phyloP scores from a whole-genome alignment of 768 basidiomycete genomes.

The Chalciporus chontae region DNA sequence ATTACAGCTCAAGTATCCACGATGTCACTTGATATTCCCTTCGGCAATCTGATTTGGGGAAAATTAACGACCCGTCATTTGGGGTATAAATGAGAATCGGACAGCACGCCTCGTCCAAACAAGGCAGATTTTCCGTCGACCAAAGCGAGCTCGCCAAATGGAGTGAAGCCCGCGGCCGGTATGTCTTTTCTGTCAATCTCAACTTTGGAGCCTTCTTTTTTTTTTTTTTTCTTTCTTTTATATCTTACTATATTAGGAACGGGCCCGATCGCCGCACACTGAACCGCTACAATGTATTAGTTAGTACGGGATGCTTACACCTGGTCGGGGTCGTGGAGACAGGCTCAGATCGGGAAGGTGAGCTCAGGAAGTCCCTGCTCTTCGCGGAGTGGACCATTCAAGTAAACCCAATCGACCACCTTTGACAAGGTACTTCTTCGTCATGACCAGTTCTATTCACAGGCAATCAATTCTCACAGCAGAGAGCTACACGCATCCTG shows the following conservation, averaged over 20 bases:
- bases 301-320: too few species aligned
- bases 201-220: not conserved
- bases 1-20: conserved; percentile 18
- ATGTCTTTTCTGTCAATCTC: not conserved
- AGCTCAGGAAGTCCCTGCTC: conserved; percentile 3
- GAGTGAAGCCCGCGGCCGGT: not conserved
- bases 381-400: conserved; percentile 22
- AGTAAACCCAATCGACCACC: conserved; percentile 1
- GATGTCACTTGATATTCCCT: conserved; percentile 10
- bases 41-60: not conserved
- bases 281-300: too few species aligned
- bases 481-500: not conserved
- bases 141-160: not conserved
- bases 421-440: not conserved
- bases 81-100: too few species aligned
- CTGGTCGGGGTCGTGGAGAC: too few species aligned
- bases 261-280: too few species aligned
- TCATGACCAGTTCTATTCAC: not conserved
- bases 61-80: not conserved
- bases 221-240: not conserved
- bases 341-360: too few species aligned
- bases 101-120: too few species aligned
- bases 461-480: not conserved
- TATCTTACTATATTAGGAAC: too few species aligned
- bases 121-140: not conserved